Conservation (phyloP, 805 yeast genomes). For the Candida odintsovae region DNA sequence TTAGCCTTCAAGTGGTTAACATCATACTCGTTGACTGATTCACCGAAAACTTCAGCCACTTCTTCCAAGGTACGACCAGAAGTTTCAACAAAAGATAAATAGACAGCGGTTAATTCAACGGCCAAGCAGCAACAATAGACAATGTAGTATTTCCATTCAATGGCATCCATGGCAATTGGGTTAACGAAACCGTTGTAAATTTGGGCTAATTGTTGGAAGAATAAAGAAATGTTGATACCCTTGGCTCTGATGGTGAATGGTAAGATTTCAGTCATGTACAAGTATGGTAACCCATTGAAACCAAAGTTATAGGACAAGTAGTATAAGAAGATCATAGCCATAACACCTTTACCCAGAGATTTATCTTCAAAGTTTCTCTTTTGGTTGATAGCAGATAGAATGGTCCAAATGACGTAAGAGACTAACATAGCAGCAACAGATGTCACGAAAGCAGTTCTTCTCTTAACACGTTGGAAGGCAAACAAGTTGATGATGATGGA, state of each 20-base stretch:
- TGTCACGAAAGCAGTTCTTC: constrained; percentile 31
- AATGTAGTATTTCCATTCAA: constrained; percentile 31
- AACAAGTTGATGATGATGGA: constrained; percentile 16
- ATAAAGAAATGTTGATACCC: constrained; percentile 16
- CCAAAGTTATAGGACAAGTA: constrained; percentile 35
- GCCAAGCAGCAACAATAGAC: constrained; percentile 26
- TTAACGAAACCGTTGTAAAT: constrained; percentile 29
- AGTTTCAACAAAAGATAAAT: constrained; percentile 19
- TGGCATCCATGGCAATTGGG: constrained; percentile 30
- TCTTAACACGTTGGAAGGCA: constrained; percentile 22
- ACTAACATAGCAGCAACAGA: constrained; percentile 30
- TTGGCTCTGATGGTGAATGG: constrained; percentile 26
- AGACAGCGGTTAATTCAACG: constrained; percentile 18
- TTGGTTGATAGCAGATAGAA: constrained; percentile 38
- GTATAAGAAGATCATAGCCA: constrained; percentile 43
- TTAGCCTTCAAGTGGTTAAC: constrained; percentile 12
- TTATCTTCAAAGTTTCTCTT: constrained; percentile 34
- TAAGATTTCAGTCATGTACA: constrained; percentile 37
- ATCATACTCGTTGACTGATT: constrained; percentile 14
- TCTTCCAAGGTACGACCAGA: constrained; percentile 7
- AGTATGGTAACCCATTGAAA: constrained; percentile 38
- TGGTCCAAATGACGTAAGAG: constrained; percentile 36
- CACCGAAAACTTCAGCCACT: constrained; percentile 25
- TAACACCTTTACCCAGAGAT: constrained; percentile 36
- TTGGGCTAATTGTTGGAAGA: constrained; percentile 14